Percentiles rank a stretch among this genome's conserved stretches.
Evolutionary conservation across 2,329 filamentous ascomycete species (phyloP).

Genomic region (Colletotrichum somersetense): DNA sequence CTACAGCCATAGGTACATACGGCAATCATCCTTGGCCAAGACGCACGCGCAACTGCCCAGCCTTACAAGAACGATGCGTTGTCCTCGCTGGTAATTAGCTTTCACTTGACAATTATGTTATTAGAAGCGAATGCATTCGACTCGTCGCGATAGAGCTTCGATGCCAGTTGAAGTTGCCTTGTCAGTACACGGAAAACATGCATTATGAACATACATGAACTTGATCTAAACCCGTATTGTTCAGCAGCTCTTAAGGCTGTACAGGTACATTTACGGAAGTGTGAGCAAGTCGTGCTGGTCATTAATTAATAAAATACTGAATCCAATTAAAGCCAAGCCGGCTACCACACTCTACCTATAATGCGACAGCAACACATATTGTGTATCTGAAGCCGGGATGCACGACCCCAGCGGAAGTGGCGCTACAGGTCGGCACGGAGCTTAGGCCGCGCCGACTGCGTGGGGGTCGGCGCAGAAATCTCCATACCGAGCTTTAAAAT

Average conservation of each 20-base stretch:
- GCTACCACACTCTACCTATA: not conserved
- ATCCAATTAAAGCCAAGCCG: not conserved
- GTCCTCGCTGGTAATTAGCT: not conserved
- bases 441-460: constrained; percentile 37
- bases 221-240: not conserved
- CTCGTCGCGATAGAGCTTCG: not conserved
- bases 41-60: not conserved
- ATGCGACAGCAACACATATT: not conserved
- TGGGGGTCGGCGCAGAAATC: constrained; percentile 40
- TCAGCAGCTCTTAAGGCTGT: not conserved
- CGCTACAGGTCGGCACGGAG: constrained; percentile 37
- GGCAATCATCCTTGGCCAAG: constrained; percentile 28
- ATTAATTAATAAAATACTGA: no score
- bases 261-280: not conserved
- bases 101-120: no score
- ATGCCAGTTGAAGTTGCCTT: not conserved
- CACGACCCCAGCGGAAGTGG: constrained; percentile 14
- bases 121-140: not conserved
- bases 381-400: not conserved
- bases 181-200: not conserved
- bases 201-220: not conserved
- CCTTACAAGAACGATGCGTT: not conserved
- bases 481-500: constrained; percentile 35
- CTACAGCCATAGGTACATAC: constrained; percentile 21
- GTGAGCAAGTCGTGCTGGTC: not conserved